Evolutionary conservation across 345 rosid species (phyloP).

Genomic region (Gossypium longicalyx): DNA sequence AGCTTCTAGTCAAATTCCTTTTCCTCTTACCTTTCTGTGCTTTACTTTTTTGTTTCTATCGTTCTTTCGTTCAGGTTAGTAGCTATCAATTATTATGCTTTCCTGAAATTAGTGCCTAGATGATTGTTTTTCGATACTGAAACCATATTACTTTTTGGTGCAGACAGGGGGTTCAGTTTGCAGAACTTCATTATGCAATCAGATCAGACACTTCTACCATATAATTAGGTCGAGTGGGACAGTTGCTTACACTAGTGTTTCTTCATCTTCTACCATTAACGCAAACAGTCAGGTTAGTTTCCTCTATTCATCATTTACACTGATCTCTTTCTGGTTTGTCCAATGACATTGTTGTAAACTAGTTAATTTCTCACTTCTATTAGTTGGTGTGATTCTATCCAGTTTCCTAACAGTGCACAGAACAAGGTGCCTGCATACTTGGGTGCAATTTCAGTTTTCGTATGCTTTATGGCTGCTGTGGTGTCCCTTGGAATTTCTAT

Average conservation of each 20-base stretch:
- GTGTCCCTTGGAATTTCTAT: slow-evolving; percentile 61
- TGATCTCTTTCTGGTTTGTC: not conserved
- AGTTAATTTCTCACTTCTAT: slow-evolving; percentile 1
- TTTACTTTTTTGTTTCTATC: slow-evolving; percentile 44
- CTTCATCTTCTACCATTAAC: slow-evolving; percentile 44
- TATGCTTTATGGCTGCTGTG: slow-evolving; percentile 48
- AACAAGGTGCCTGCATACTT: slow-evolving; percentile 48
- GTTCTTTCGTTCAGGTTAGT: slow-evolving; percentile 47
- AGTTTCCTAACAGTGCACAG: slow-evolving; percentile 30
- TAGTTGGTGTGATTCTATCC: slow-evolving; percentile 19
- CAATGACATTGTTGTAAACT: not conserved
- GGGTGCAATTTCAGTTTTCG: slow-evolving; percentile 55
- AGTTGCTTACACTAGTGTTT: slow-evolving; percentile 49
- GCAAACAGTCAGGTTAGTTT: slow-evolving; percentile 52
- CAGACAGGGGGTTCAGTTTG: slow-evolving; percentile 57
- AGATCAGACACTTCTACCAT: slow-evolving; percentile 57
- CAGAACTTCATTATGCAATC: slow-evolving; percentile 58
- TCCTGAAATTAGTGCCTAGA: not conserved
- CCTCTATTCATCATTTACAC: not conserved
- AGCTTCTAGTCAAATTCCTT: slow-evolving; percentile 59
- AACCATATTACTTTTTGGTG: slow-evolving; percentile 16
- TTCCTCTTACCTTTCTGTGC: slow-evolving; percentile 63
- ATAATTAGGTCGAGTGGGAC: slow-evolving; percentile 53
- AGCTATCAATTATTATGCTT: not conserved
- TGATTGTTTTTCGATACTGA: not conserved